Evolutionary conservation across 2,329 filamentous ascomycete genomes (phyloP), one percentile per base, ranked within the genome.

Genomic region (Bipolaris zeicola): DNA sequence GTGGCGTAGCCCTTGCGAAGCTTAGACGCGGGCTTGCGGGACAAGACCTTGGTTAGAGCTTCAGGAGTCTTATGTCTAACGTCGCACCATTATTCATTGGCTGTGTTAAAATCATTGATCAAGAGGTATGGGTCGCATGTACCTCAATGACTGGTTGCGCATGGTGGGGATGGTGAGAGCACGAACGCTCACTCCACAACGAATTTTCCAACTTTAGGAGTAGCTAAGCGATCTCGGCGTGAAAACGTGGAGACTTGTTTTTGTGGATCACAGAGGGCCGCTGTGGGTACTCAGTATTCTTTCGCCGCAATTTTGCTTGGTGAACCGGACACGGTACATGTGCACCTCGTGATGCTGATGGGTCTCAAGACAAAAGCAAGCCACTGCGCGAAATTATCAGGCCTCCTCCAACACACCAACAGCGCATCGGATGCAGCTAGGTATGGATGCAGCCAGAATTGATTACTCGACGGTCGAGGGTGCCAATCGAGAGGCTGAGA

Each of bases 1-100:
- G 49, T 52, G 45, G 44, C 45, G 49, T 41, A 20, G 52, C 56
- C 39, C 52, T 47, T 52, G 48, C 38, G 47, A n/a, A 46, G 44
- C 39, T 42, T 41, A 47, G 44, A 56, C 44, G 43, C n/a, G 26
- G 46, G 47, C 52, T n/a, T 34, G 48, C 36, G 48, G 52, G 56
- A 51, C 43, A 37, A 45, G 53, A 33, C 37, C 16, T 39, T 42
- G 44, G 50, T 52, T 42, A 18, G 16, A 47, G 50, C 54, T 53
- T 39, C 39, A 38, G n/a, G 11, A 24, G 36, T 53, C 44, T 48
- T 37, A 28, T 45, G 37, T 26, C 24, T 18, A 41, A 41, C 52
- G 14, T 58, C 26, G 33, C 55, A 47, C 26, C 41, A 34, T 47
- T 34, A 31, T 44, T 16, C 43, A 44, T 33, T 28, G n/a, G 31